Evolutionary conservation across 306 rosid species (phyloP), one percentile per base, ranked within the genome.

Genomic region (Psophocarpus tetragonolobus): DNA sequence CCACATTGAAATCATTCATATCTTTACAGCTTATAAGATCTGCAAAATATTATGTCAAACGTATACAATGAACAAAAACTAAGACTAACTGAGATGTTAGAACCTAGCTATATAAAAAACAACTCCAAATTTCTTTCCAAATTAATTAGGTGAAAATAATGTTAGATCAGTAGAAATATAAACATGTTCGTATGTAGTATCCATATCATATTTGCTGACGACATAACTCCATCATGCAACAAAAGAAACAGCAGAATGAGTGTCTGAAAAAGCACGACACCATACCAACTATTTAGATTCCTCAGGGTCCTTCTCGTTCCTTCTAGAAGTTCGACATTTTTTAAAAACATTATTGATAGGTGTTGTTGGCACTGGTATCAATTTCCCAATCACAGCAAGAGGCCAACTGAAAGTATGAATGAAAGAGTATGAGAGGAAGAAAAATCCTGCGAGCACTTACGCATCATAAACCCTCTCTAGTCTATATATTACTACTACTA

Each of bases 371-470:
- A 92, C 98, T 3, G 91, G 99, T 53, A 96, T 87, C 53, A 93
- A 67, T 77, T 96, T 96, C 76, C 98, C 99, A 24, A 93, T 3
- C 35, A 88, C 86, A 39, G 97, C 98, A 36, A 96, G 96, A 53
- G 99, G 98, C 99, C 99, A 96, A 80, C 99, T 96, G 91, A 48
- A 65, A 51, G 39, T 44, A 74, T 41, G 58, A 42, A 1, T 1
- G 38, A 15, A 63, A 66, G 35, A 41, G 50, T 13, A 53, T 6
- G 13, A 20, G 65, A 13, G 5, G 26, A 13, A 38, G 13, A 21
- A 53, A 41, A 32, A 72, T n/a, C 42, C 6, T 12, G 32, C 76
- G 71, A 75, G 60, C 45, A 45, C 3, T 48, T 23, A 30, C 54
- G 39, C 39, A 24, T 2, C 30, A 78, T 36, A 58, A 18, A 5